Conservation (phyloP, 164 flowering plant genomes). For the Malania oleifera region DNA sequence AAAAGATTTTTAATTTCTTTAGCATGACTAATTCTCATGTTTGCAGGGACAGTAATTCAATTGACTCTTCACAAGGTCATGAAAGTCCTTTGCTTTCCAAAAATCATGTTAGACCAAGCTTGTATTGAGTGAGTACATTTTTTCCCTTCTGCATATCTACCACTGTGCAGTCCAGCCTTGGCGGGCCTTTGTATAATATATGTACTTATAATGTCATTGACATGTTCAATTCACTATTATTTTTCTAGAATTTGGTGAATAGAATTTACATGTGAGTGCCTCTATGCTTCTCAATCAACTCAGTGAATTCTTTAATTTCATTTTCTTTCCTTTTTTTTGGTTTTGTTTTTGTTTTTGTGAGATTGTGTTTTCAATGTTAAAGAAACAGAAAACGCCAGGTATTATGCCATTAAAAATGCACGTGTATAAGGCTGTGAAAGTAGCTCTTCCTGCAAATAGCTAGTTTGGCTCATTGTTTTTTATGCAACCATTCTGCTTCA, state of each 20-base stretch:
- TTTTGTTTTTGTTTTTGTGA: too few relatives aligned
- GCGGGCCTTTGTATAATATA: slow-evolving; percentile 10
- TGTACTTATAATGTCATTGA: slow-evolving; percentile 3
- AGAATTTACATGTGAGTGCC: neutral
- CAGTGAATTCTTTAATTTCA: too few relatives aligned
- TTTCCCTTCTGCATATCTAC: neutral
- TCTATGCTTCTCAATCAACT: too few relatives aligned
- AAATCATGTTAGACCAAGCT: neutral
- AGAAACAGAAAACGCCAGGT: too few relatives aligned
- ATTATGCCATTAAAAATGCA: too few relatives aligned
- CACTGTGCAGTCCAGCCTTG: neutral
- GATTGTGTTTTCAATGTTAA: too few relatives aligned
- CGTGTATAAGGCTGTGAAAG: too few relatives aligned
- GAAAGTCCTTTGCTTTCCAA: slow-evolving; percentile 1
- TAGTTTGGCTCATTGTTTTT: too few relatives aligned
- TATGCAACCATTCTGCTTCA: too few relatives aligned
- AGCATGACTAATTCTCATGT: neutral
- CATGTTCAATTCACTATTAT: neutral
- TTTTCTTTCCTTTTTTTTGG: too few relatives aligned
- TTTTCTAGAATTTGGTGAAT: neutral
- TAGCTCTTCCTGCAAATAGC: too few relatives aligned
- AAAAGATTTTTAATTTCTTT: neutral
- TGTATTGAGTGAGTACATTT: slow-evolving; percentile 13
- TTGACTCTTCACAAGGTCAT: neutral
- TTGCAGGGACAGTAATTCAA: neutral